Evolutionary conservation across 2,329 filamentous ascomycete genomes (phyloP), one percentile per base, ranked within the genome.

Genomic region (Stagonosporopsis tanaceti): DNA sequence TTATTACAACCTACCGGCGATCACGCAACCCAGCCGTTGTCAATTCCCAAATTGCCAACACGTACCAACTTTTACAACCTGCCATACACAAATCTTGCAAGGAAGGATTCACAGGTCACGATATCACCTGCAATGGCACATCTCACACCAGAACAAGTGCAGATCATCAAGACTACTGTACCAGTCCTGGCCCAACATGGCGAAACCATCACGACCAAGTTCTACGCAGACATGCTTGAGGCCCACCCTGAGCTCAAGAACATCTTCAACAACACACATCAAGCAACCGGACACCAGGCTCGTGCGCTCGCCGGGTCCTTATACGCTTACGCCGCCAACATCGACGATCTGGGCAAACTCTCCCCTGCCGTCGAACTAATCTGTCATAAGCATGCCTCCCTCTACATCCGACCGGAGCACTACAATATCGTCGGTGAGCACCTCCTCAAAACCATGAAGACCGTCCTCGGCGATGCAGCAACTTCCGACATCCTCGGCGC

Each of bases 331-430:
- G 90, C 90, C 51, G 79, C 84, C 58, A 86, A 92, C 76, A 90
- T 92, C 73, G 85, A 89, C 73, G 83, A 92, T 69, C 82, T 91
- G 0, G 83, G 81, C 44, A 84, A 80, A 20, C 80, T 93, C 4
- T 73, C 73, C 12, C 80, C 84, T 0, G 79, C 82, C 0, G 75
- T 86, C 14, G 87, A 91, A 74, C 84, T 88, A 67, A 92, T 94
- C 63, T 89, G 87, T 73, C 85, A 92, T 73, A 92, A 92, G 76
- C 90, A 93, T 73, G 89, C 85, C 57, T 89, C 87, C 0, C 81
- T 93, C 1, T 86, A 85, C 66, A 87, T 93, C 69, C 80, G 79
- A 53, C 84, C 89, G 0, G 86, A 89, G 37, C 87, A 92, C 61
- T 93, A 92, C 74, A 80, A 82, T 32, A 84, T 91, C 40, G 89